Evolutionary conservation across 345 rosid species (phyloP).

Genomic region (Rhodomyrtus tomentosa): DNA sequence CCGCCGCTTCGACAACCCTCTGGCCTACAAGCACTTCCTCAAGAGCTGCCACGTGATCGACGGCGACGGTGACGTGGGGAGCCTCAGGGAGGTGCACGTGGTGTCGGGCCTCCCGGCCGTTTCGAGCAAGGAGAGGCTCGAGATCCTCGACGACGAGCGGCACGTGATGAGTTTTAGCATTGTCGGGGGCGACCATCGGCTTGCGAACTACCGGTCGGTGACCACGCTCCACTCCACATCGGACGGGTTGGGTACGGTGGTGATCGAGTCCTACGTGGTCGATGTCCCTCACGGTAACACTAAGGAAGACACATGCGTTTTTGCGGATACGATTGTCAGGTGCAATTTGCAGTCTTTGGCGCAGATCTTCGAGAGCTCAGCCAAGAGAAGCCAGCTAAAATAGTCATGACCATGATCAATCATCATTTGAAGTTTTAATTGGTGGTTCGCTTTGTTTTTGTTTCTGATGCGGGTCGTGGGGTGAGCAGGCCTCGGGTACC

Average conservation of each 20-base stretch:
- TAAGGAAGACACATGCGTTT: constrained; percentile 63
- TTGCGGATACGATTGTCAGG: constrained; percentile 68
- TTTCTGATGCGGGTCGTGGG: neutral
- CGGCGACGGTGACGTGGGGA: constrained; percentile 72
- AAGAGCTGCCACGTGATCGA: constrained; percentile 57
- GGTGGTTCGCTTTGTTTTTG: neutral
- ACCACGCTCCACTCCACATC: constrained; percentile 58
- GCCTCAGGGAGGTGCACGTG: constrained; percentile 60
- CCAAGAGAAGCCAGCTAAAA: neutral
- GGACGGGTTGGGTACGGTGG: constrained; percentile 35
- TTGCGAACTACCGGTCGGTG: constrained; percentile 61
- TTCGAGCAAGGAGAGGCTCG: constrained; percentile 71
- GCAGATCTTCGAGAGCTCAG: constrained; percentile 26
- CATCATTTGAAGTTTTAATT: neutral
- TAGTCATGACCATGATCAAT: neutral
- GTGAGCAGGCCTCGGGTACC: neutral
- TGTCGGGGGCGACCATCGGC: constrained; percentile 84
- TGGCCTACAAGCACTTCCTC: constrained; percentile 71
- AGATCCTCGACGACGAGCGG: constrained; percentile 74
- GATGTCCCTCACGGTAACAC: constrained; percentile 80
- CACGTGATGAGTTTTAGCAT: constrained; percentile 74
- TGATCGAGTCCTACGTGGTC: constrained; percentile 76
- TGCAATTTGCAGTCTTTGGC: constrained; percentile 88
- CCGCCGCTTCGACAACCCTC: constrained; percentile 77
- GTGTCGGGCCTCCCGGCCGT: constrained; percentile 83